Evolutionary conservation across 2,329 filamentous ascomycete genomes (phyloP).

Genomic region (Beauveria brongniartii): DNA sequence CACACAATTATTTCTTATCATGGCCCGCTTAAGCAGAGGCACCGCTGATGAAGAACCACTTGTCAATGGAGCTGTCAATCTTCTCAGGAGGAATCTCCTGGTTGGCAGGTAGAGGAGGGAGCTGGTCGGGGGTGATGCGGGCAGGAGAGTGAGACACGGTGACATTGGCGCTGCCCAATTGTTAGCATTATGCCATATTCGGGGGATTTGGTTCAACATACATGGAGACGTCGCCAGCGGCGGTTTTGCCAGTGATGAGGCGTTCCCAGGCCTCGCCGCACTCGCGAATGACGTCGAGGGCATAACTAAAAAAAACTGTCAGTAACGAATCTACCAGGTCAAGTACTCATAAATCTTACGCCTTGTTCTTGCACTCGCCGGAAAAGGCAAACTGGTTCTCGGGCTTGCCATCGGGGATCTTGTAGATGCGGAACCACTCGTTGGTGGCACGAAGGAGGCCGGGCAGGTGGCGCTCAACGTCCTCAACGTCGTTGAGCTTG

Average conservation of each 20-base stretch:
- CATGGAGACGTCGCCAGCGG: constrained; percentile 70
- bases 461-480: constrained; percentile 96
- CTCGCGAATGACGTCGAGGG: constrained; percentile 90
- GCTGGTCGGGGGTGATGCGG: constrained; percentile 59
- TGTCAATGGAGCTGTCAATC: constrained; percentile 95
- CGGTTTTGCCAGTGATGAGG: constrained; percentile 84
- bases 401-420: constrained; percentile 99
- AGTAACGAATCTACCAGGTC: constrained; percentile 8
- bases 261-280: constrained; percentile 96
- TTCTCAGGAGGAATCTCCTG: constrained; percentile 78
- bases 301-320: constrained; percentile 53
- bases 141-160: constrained; percentile 65
- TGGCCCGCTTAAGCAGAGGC: constrained; percentile 60
- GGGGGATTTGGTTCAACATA: constrained; percentile 40
- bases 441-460: constrained; percentile 96
- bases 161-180: constrained; percentile 61
- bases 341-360: constrained; percentile 39
- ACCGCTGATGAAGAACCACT: constrained; percentile 99
- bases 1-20: neutral
- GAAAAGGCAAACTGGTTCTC: constrained; percentile 99
- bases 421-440: constrained; percentile 99
- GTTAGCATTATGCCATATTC: constrained; percentile 22
- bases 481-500: constrained; percentile 98
- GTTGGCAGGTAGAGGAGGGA: constrained; percentile 68
- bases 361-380: constrained; percentile 99